These are phyloP conservation scores for Clohesyomyces aquaticus DNA, from an alignment of 495 filamentous ascomycete genomes.

Conservation along the genomic window DNA sequence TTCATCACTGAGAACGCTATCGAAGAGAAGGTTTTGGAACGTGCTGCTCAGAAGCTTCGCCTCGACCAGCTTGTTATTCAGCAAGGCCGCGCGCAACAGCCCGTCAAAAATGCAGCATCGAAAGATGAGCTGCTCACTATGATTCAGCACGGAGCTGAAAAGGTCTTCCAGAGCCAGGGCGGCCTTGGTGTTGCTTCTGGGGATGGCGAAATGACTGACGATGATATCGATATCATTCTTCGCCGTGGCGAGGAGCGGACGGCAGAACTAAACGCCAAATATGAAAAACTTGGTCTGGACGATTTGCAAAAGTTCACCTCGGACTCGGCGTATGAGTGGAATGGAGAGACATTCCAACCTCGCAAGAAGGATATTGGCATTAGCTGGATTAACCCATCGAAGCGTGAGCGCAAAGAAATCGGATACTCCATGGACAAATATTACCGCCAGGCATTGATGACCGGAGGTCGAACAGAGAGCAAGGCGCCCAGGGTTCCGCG, in stretches of 20 bases:
- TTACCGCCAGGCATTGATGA: conserved; percentile 88
- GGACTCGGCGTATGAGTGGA: conserved; percentile 98
- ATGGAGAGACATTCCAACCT: conserved; percentile 88
- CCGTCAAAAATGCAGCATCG: conserved; percentile 81
- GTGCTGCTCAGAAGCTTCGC: conserved; percentile 95
- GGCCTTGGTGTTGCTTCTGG: conserved; percentile 59
- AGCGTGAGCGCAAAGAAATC: conserved; percentile 97
- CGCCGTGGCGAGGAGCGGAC: conserved; percentile 87
- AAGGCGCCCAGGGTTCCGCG: conserved; percentile 94
- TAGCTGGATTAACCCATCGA: conserved; percentile 97
- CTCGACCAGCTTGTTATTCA: conserved; percentile 99
- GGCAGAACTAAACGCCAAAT: conserved; percentile 84
- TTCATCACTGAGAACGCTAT: conserved; percentile 98
- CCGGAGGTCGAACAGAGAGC: conserved; percentile 81
- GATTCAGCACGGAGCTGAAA: conserved; percentile 98
- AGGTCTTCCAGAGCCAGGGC: conserved; percentile 76
- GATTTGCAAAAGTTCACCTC: conserved; percentile 97
- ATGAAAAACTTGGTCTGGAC: conserved; percentile 97
- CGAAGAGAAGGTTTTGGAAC: conserved; percentile 97
- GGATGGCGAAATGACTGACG: conserved; percentile 70
- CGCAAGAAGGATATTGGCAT: conserved; percentile 93
- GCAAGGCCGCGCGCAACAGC: conserved; percentile 93
- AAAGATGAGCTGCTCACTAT: conserved; percentile 96
- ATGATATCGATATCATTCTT: conserved; percentile 88
- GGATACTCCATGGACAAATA: conserved; percentile 99